Percentiles rank a stretch among this genome's conserved stretches.
Evolutionary conservation across 257 asterid species (phyloP).

Genomic region (Capsicum chinense): DNA sequence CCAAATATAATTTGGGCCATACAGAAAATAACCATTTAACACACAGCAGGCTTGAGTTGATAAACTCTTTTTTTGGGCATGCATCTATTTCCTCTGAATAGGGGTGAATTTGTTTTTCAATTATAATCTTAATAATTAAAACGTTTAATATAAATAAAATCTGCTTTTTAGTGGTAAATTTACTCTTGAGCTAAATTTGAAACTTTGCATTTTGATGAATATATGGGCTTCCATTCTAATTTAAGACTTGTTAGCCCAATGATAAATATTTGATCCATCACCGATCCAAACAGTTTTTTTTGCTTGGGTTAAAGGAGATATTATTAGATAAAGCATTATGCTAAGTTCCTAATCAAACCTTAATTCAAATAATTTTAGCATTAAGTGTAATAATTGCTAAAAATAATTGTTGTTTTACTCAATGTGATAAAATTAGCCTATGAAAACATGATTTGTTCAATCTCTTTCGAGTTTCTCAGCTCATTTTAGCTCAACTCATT

Average conservation of each 20-base stretch:
- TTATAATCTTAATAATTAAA: too few species aligned
- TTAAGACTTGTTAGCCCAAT: background rate
- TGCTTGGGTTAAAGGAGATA: background rate
- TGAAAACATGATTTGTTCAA: background rate
- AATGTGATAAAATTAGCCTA: background rate
- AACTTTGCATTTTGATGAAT: background rate
- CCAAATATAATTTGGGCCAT: background rate
- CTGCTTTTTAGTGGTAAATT: background rate
- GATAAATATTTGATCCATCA: background rate
- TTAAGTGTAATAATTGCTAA: too few species aligned
- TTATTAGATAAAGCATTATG: background rate
- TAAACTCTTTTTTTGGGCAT: too few species aligned
- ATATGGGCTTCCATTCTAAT: conserved; percentile 5
- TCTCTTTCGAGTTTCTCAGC: background rate
- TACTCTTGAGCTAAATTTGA: background rate
- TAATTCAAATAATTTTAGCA: background rate
- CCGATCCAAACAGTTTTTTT: background rate
- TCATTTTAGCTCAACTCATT: background rate
- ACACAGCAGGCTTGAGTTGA: background rate
- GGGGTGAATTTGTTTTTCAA: too few species aligned
- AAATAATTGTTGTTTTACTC: too few species aligned
- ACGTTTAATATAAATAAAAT: too few species aligned
- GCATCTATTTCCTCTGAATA: too few species aligned
- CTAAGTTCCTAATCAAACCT: background rate
- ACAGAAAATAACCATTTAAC: background rate